These are phyloP conservation scores for Eucalyptus virginea DNA, from an alignment of 345 rosid species.

Conservation along the genomic window DNA sequence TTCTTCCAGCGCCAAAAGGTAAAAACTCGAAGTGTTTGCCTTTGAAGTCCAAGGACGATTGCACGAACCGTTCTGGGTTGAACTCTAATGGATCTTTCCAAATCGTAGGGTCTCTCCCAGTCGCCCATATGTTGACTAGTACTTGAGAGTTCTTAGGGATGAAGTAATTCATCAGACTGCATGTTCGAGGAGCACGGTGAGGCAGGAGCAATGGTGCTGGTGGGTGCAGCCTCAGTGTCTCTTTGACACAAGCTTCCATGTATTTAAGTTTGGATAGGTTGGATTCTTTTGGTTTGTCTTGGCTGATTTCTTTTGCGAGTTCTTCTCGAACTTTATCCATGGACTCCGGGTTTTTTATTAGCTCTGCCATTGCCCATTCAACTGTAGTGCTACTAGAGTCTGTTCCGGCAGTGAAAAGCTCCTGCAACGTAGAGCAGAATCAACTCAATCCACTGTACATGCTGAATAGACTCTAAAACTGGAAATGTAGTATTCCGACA, in stretches of 20 bases:
- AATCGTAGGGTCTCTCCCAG: background rate
- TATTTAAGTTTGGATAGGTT: background rate
- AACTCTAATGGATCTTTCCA: background rate
- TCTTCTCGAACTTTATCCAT: background rate
- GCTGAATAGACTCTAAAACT: background rate
- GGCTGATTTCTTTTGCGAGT: background rate
- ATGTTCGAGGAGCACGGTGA: background rate
- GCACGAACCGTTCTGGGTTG: constrained; percentile 3
- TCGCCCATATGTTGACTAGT: constrained; percentile 1
- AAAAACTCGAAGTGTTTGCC: background rate
- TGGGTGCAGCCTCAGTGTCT: constrained; percentile 4
- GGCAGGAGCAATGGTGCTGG: constrained; percentile 4
- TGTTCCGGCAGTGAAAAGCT: background rate
- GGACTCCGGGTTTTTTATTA: background rate
- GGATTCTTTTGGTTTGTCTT: background rate
- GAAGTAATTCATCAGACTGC: background rate
- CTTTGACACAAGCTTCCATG: background rate
- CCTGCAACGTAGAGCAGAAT: background rate
- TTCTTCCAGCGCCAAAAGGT: constrained; percentile 13
- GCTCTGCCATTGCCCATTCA: constrained; percentile 8
- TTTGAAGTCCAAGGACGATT: background rate
- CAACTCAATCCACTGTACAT: background rate
- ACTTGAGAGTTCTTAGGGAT: constrained; percentile 9
- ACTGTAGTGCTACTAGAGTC: background rate
- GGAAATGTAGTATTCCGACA: background rate